Base-by-base conservation (phyloP, 2,329 filamentous ascomycete genomes). In the Fusarium metavorans region DNA sequence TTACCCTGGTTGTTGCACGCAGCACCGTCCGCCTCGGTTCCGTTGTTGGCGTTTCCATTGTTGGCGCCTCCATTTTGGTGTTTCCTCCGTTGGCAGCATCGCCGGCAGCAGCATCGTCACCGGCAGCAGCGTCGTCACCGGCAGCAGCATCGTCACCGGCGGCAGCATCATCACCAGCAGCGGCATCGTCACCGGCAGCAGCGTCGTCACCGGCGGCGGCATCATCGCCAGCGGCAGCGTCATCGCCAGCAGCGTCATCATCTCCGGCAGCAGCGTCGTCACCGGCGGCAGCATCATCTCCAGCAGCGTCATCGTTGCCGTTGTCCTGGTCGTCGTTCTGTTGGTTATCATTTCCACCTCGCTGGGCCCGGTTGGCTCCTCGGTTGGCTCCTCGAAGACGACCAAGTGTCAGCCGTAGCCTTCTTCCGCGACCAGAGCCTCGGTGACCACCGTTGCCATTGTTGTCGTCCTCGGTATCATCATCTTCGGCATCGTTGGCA, bases 261-360 rank as follows among this genome's bases (percentile, higher is more conserved):
- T 73, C 77, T 18, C 71, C 80, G 23, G 75, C 78, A n/a, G 80
- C 82, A 20, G 80, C 81, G 60, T 79, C 81, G 13, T 80, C 83
- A 8, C 82, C 78, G 10, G 73, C 78, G 13, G 74, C 70, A 58
- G 77, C 75, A 25, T 75, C 76, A 11, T 82, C 81, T 66, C 16
- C 45, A 7, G 45, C 45, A n/a, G 48, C 48, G 11, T 52, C 25
- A 6, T 52, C 48, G 27, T 52, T 52, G 25, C 25, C 48, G 18
- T 30, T 52, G 6, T n/a, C 48, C 25, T 52, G 11, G 16, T 30
- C 48, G 9, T 52, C 48, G 48, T 52, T 52, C n/a, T 52, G 48
- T 52, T 52, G 48, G 48, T 52, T 52, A 18, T 52, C 10, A 27
- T 52, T 6, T n/a, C 48, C 48, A 6, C 48, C 48, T 30, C 48